These are phyloP conservation scores for Udeniomyces megalosporus DNA, from an alignment of 768 basidiomycete genomes.

Conservation along the genomic window DNA sequence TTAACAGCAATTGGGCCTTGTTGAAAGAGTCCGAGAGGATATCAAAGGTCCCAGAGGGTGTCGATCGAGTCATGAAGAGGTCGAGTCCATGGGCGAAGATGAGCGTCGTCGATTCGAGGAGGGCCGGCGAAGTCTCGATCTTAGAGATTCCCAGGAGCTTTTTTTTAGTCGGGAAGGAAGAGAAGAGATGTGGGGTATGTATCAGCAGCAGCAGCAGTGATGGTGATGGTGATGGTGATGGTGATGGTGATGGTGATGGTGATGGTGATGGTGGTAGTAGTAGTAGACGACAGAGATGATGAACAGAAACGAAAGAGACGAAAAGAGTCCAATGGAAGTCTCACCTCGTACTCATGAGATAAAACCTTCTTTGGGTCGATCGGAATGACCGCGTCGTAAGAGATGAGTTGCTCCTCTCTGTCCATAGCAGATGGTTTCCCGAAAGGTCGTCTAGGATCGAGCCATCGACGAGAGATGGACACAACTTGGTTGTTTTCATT, in stretches of 20 bases:
- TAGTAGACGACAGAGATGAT: too few species aligned
- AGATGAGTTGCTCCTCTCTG: slow-evolving; percentile 65
- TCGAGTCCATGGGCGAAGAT: slow-evolving; percentile 77
- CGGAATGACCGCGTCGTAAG: slow-evolving; percentile 64
- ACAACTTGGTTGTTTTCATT: slow-evolving; percentile 57
- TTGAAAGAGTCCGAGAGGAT: slow-evolving; percentile 83
- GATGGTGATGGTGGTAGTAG: too few species aligned
- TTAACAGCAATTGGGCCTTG: slow-evolving; percentile 74
- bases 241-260: too few species aligned
- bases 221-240: too few species aligned
- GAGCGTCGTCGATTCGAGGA: slow-evolving; percentile 81
- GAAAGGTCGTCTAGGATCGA: slow-evolving; percentile 73
- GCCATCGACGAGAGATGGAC: slow-evolving; percentile 49
- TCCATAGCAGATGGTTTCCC: slow-evolving; percentile 59
- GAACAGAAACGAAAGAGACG: background rate
- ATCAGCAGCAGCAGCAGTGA: too few species aligned
- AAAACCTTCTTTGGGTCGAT: slow-evolving; percentile 48
- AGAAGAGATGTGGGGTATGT: background rate
- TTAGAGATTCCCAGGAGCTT: slow-evolving; percentile 55
- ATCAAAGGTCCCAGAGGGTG: slow-evolving; percentile 82
- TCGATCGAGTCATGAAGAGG: slow-evolving; percentile 67
- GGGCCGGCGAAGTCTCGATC: slow-evolving; percentile 62
- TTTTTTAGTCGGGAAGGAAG: background rate
- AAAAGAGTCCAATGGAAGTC: slow-evolving; percentile 11
- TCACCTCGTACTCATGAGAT: slow-evolving; percentile 43